These are phyloP conservation scores for Phalaenopsis equestris DNA, from an alignment of 106 monocot species.

Conservation along the genomic window DNA sequence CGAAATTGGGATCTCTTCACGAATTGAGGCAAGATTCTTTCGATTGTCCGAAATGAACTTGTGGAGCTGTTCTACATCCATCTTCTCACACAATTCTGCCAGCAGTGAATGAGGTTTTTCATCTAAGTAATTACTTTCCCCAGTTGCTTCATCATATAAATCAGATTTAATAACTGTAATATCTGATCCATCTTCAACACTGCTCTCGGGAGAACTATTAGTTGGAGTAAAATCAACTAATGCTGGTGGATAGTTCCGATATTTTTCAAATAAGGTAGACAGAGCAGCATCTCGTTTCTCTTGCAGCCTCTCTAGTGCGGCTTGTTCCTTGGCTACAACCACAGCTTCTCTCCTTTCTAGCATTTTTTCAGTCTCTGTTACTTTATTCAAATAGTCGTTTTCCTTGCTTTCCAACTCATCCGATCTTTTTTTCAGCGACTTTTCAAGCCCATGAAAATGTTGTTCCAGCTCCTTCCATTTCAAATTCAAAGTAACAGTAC, in stretches of 20 bases:
- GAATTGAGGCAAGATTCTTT: conserved; percentile 70
- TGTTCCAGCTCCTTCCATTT: conserved; percentile 78
- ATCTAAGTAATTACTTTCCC: conserved; percentile 22
- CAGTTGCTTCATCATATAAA: conserved; percentile 13
- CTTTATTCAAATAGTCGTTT: conserved; percentile 48
- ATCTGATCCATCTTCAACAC: conserved; percentile 26
- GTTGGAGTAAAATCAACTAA: not conserved
- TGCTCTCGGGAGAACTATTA: conserved; percentile 16
- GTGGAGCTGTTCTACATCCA: conserved; percentile 76
- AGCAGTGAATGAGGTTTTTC: conserved; percentile 29
- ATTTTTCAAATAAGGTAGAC: conserved; percentile 43
- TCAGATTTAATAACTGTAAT: conserved; percentile 21
- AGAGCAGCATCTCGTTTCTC: conserved; percentile 70
- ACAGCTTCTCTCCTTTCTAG: conserved; percentile 55
- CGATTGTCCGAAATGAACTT: conserved; percentile 87
- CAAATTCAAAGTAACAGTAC: conserved; percentile 43
- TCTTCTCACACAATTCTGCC: conserved; percentile 52
- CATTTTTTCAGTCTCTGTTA: conserved; percentile 38
- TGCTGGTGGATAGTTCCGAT: conserved; percentile 13
- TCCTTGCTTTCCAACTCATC: conserved; percentile 63
- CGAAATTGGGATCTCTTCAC: conserved; percentile 76
- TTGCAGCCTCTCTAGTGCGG: conserved; percentile 64
- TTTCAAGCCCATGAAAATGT: conserved; percentile 81
- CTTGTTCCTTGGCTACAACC: conserved; percentile 66
- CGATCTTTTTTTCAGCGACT: conserved; percentile 66